phyloP scores from a whole-genome alignment of 139 green algal genomes.

The Coelastrella sp. region DNA sequence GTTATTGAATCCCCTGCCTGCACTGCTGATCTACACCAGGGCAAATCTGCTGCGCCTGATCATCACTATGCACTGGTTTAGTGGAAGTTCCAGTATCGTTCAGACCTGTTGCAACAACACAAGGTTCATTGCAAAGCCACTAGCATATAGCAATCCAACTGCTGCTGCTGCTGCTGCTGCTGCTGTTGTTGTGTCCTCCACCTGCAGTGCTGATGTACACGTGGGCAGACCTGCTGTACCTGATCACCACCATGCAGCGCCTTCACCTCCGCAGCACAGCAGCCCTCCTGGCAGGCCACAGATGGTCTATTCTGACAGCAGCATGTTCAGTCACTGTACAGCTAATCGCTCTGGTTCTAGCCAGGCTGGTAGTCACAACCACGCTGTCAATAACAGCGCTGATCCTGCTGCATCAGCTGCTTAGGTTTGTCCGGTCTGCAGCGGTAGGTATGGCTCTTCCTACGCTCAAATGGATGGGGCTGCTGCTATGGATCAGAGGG shows the following conservation, averaged over 20 bases:
- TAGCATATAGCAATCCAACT: too few species aligned
- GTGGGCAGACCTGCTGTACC: slow-evolving; percentile 4
- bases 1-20: neutral
- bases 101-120: too few species aligned
- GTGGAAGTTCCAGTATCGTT: too few species aligned
- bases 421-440: neutral
- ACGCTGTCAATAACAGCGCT: neutral
- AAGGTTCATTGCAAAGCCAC: too few species aligned
- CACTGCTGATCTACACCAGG: neutral
- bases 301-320: neutral
- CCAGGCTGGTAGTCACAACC: neutral
- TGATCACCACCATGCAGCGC: neutral
- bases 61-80: too few species aligned
- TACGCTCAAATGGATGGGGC: neutral
- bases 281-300: neutral
- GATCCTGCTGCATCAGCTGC: neutral
- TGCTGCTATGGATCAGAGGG: slow-evolving; percentile 1
- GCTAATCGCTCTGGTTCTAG: neutral
- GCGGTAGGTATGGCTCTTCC: neutral
- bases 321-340: neutral
- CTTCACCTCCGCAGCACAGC: slow-evolving; percentile 3
- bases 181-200: neutral
- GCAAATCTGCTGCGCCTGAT: too few species aligned
- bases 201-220: neutral
- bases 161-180: neutral